These are phyloP conservation scores for Chenopodium suecicum DNA, from an alignment of 148 eudicot genomes.

Conservation along the genomic window DNA sequence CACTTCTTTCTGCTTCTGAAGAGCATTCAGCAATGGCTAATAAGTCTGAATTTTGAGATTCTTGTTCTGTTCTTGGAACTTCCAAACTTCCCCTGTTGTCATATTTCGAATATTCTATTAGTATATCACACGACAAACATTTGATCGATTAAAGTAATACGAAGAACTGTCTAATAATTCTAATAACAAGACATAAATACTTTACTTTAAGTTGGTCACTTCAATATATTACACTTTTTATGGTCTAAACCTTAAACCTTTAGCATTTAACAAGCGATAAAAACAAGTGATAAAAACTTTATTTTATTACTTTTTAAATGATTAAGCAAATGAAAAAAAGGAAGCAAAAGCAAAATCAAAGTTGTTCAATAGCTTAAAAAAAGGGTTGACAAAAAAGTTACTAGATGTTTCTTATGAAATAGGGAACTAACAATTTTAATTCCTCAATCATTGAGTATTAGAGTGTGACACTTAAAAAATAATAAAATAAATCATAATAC, in stretches of 20 bases:
- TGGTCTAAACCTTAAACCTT: neutral
- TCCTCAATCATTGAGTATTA: neutral
- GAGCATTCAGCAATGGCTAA: conserved; percentile 33
- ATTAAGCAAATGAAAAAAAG: neutral
- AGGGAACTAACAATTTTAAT: neutral
- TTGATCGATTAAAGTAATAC: too few species aligned
- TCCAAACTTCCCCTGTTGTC: conserved; percentile 51
- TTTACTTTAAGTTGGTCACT: too few species aligned
- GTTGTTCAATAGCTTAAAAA: neutral
- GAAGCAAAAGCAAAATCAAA: neutral
- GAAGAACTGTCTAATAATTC: neutral
- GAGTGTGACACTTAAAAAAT: neutral
- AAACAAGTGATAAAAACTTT: too few species aligned
- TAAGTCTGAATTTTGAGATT: conserved; percentile 28
- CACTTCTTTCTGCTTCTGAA: conserved; percentile 40
- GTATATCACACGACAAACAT: neutral
- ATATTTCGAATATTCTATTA: neutral
- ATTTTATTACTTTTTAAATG: too few species aligned
- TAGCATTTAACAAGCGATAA: neutral
- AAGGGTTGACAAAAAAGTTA: neutral
- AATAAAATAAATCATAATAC: neutral
- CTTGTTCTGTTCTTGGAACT: conserved; percentile 41
- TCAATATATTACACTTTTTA: too few species aligned
- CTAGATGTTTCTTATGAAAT: neutral
- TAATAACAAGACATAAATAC: too few species aligned